Base-by-base conservation (phyloP, 306 rosid genomes). In the Citrullus colocynthis region DNA sequence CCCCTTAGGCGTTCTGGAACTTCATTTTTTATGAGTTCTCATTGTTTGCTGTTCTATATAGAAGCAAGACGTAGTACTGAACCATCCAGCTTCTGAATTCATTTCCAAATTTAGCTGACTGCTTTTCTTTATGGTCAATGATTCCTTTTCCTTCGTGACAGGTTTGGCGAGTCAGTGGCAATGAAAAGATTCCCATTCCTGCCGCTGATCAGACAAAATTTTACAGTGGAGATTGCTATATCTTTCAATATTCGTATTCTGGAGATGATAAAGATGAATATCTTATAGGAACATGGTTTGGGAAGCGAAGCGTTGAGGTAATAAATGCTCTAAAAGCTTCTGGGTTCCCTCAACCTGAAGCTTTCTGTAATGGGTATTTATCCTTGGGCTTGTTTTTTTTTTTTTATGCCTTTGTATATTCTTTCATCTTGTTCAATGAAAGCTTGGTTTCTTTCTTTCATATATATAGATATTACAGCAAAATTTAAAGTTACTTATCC, bases 241-340 rank as follows among this genome's bases (percentile, higher is more conserved):
- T 96, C 82, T 87, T 96, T 83, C 97, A 89, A 81, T 96, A 96
- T 82, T 76, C 99, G 57, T 96, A 93, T 80, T 89, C 97, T 6
- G 99, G 99, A 79, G 98, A 96, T 62, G 98, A 96, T 79, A 91
- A 81, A 84, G 99, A 96, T 77, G 99, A 96, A 49, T 73, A 86
- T 80, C 94, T 96, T 61, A 77, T 90, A 71, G 97, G 96, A 87
- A 91, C 96, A 78, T 96, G 99, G 99, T 82, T 93, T 78, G 99
- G 99, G 77, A 88, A 85, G 71, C 87, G 56, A 64, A 96, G 99
- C n/a, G 86, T 88, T 79, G 98, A 96, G 98, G 99, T 96, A 87
- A 82, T 77, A 69, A 37, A 80, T 81, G 59, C 32, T 74, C n/a
- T 17, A 76, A 28, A 72, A 66, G 75, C 65, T 9, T 65, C 64